phyloP scores from a whole-genome alignment of 2,329 filamentous ascomycete genomes.

The Hypomyces rosellus region DNA sequence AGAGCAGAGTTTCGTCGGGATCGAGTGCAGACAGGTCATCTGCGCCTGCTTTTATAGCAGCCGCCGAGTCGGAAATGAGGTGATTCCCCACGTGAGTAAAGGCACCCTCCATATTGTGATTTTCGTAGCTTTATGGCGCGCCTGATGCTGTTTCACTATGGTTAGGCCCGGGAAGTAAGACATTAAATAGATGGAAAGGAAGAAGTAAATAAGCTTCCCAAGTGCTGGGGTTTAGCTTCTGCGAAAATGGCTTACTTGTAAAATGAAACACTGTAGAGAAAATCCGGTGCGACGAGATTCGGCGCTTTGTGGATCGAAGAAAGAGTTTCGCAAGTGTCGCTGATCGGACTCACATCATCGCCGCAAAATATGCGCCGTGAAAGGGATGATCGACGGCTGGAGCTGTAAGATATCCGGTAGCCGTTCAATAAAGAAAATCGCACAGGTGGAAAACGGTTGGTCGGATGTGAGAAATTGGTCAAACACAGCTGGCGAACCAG shows the following conservation, averaged over 20 bases:
- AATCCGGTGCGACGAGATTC: conserved; percentile 16
- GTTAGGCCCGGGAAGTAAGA: not conserved
- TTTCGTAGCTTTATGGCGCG: conserved; percentile 6
- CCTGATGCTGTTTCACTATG: not conserved
- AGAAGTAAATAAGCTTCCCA: too few relatives aligned
- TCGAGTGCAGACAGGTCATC: conserved; percentile 68
- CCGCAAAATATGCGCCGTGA: conserved; percentile 22
- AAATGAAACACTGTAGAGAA: conserved; percentile 1
- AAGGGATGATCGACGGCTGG: not conserved
- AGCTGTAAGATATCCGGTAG: not conserved
- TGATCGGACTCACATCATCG: conserved; percentile 34
- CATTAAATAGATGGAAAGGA: too few relatives aligned
- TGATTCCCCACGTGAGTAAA: conserved; percentile 87
- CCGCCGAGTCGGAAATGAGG: conserved; percentile 74
- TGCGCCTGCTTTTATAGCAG: conserved; percentile 80
- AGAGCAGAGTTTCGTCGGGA: conserved; percentile 74
- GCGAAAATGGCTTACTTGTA: conserved; percentile 5
- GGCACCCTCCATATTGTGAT: conserved; percentile 67
- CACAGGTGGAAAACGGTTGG: not conserved
- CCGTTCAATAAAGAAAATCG: too few relatives aligned
- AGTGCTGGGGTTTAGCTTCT: too few relatives aligned
- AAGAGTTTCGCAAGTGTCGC: conserved; percentile 25
- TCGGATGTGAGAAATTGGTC: conserved; percentile 17
- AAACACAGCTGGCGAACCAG: conserved; percentile 19
- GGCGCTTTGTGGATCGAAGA: conserved; percentile 20